Percentiles rank a stretch among this genome's conserved stretches.
Conservation (phyloP, 805 yeast species). For the Myxozyma neotropica region DNA sequence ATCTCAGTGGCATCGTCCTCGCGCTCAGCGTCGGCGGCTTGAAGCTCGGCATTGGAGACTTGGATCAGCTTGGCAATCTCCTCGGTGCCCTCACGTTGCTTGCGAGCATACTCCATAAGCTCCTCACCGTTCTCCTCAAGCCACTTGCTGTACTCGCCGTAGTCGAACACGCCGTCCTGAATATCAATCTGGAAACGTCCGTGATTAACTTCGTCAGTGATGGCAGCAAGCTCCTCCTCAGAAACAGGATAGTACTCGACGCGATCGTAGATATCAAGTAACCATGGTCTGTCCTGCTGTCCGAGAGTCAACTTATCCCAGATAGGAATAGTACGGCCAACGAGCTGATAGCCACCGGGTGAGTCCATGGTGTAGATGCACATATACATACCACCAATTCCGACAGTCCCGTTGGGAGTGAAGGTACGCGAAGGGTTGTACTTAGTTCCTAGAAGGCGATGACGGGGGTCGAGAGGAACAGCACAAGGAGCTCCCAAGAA, state of each 20-base stretch:
- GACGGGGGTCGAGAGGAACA: slow-evolving; percentile 96
- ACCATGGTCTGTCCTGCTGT: slow-evolving; percentile 79
- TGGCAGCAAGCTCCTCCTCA: slow-evolving; percentile 75
- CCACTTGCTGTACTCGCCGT: slow-evolving; percentile 76
- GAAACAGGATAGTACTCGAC: slow-evolving; percentile 90
- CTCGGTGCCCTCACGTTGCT: slow-evolving; percentile 80
- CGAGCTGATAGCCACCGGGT: slow-evolving; percentile 97
- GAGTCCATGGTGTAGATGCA: slow-evolving; percentile 97
- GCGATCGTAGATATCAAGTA: slow-evolving; percentile 89
- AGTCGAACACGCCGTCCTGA: slow-evolving; percentile 79
- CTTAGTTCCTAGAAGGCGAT: slow-evolving; percentile 86
- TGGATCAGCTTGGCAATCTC: slow-evolving; percentile 85
- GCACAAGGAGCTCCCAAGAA: slow-evolving; percentile 99
- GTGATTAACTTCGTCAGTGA: slow-evolving; percentile 71
- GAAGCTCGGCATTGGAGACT: slow-evolving; percentile 74
- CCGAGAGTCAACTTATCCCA: slow-evolving; percentile 94
- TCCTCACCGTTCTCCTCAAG: slow-evolving; percentile 69
- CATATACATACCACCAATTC: slow-evolving; percentile 99
- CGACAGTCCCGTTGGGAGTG: slow-evolving; percentile 96
- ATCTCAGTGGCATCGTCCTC: slow-evolving; percentile 54
- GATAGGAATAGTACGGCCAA: slow-evolving; percentile 94
- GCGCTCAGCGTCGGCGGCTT: slow-evolving; percentile 49
- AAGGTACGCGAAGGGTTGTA: slow-evolving; percentile 95
- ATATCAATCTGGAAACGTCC: slow-evolving; percentile 79
- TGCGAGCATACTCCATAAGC: slow-evolving; percentile 65